Base-by-base conservation (phyloP, 331 rosid genomes). In the Erythrophleum ivorense region DNA sequence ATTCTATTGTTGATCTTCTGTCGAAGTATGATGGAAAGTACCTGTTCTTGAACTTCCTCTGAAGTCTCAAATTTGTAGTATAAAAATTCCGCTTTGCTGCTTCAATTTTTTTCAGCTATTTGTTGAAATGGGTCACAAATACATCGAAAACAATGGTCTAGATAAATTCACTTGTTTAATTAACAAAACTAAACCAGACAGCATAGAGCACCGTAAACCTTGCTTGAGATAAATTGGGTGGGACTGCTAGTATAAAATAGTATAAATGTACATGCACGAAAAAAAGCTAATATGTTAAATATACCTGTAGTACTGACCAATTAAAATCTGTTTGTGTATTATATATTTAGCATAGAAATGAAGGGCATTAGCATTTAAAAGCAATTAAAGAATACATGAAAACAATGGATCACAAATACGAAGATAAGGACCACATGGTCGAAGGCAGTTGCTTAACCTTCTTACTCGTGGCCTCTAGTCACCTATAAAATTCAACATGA, bases 401-500 rank as follows among this genome's bases (percentile, higher is more conserved):
- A 63, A 19, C 79, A 81, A 65, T 52, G 52, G 75, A 55, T 60
- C 48, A 4, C 15, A 38, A 33, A 57, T 70, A 49, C 41, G 69
- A 75, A 71, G 2, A 85, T 66, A 69, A 19, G 79, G 75, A 71
- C 46, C 41, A 60, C 70, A 73, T 3, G 14, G 15, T 13, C 70
- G 83, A 63, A 84, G 53, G 57, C 79, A 85, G 68, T 71, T 80
- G 76, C 81, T 73, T 62, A 70, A 18, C 71, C 64, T 48, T 60
- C 46, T 40, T 16, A 40, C 84, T 21, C 48, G 74, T 49, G 80
- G 76, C 75, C 71, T 48, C 65, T 15, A 48, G 66, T 88, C 81
- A 86, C 71, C 84, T 72, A 78, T 60, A 91, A 81, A 91, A 91
- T 77, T 94, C 99, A 49, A 92, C 77, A 81, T 94, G 94, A 19